Evolutionary conservation across 1,139 yeast genomes (phyloP), one percentile per base, ranked within the genome.

Genomic region (Lodderomyces elongisporus): DNA sequence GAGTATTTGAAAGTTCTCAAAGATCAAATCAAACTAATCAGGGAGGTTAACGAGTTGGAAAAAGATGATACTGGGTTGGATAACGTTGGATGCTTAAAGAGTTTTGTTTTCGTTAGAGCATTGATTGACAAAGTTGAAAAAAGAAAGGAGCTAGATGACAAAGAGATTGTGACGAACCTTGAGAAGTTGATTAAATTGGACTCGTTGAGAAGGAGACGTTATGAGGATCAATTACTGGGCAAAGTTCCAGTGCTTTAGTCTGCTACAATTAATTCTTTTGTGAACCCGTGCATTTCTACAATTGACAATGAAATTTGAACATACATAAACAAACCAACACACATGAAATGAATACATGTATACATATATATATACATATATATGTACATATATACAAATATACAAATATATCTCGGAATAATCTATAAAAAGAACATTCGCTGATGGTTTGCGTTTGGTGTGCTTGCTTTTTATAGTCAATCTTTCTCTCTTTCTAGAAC

Each of bases 1-100:
- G 30, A 43, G 14, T 54, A 56, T 30, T 18, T 52, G 4, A 57
- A 61, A 0, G 40, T 71, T 17, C 56, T 81, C 26, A 44, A 59
- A 4, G 53, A 58, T 3, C 72, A 76, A 31, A 41, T 65, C 14
- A 45, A 52, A 5, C 51, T 52, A 8, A 62, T 82, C 5, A 47
- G 60, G 5, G 81, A 79, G 41, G 63, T 83, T 38, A 81, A 81
- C 47, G 74, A 70, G 21, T 51, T 75, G 27, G 85, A 83, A 45
- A 71, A 66, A 36, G 66, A 67, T 3, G 88, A 80, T 34, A 73
- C 74, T 42, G 43, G 47, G 0, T 64, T 71, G 6, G 84, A 79
- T 39, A 79, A 80, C 46, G 66, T 67, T 30, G 81, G 91, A 87
- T 83, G 91, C 44, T 56, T 82, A 39, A 79, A 81, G 45, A 61